Evolutionary conservation across 73 alveolate species (phyloP).

Genomic region (Uronychia setigera): DNA sequence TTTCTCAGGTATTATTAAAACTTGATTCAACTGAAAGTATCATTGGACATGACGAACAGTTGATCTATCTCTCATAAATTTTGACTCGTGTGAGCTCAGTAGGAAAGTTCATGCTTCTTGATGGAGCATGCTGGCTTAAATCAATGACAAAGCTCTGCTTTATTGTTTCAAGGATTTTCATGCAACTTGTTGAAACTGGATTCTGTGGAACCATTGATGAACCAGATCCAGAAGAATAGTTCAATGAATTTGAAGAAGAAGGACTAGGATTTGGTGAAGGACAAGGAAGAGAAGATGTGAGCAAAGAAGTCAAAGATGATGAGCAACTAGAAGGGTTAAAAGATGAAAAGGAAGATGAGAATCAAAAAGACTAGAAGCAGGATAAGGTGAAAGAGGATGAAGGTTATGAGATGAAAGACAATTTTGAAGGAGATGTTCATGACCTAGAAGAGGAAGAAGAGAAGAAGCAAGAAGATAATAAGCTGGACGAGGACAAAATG

Average conservation of each 20-base stretch:
- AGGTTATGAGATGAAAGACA: conserved; percentile 58
- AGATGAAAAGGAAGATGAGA: conserved; percentile 58
- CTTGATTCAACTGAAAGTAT: neutral
- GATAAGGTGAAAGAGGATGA: conserved; percentile 53
- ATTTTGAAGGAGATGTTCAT: conserved; percentile 52
- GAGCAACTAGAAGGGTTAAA: conserved; percentile 71
- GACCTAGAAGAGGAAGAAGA: conserved; percentile 61
- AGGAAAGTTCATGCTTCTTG: neutral
- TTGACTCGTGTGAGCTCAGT: neutral
- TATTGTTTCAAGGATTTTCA: conserved; percentile 47
- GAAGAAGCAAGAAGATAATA: conserved; percentile 53
- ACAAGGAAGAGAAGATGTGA: conserved; percentile 58
- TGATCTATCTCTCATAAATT: neutral
- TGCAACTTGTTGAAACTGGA: conserved; percentile 56
- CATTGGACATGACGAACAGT: conserved; percentile 6
- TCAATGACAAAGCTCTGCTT: conserved; percentile 54
- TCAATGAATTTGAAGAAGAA: conserved; percentile 63
- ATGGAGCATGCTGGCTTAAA: conserved; percentile 15
- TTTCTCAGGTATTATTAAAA: neutral
- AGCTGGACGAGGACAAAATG: conserved; percentile 49
- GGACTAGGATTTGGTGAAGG: conserved; percentile 90
- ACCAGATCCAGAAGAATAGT: conserved; percentile 44
- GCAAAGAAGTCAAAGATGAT: conserved; percentile 67
- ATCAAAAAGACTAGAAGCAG: conserved; percentile 50
- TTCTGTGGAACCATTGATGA: conserved; percentile 68